phyloP scores from a whole-genome alignment of 495 filamentous ascomycete genomes.

The Aspergillus affinis region DNA sequence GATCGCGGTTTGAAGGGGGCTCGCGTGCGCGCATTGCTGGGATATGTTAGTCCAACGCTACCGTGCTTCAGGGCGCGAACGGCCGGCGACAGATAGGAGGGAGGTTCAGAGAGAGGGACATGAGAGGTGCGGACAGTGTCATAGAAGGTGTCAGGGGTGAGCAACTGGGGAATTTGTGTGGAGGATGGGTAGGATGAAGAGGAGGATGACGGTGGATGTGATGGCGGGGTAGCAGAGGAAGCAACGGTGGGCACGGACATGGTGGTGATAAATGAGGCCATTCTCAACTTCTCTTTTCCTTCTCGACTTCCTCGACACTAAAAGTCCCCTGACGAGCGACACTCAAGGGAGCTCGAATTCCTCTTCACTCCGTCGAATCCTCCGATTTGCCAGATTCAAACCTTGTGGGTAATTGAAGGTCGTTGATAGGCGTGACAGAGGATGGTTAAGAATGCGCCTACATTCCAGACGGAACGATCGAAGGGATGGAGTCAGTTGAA shows the following conservation, averaged over 20 bases:
- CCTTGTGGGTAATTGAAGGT: conserved; percentile 2
- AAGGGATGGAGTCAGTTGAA: neutral
- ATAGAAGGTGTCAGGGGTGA: conserved; percentile 25
- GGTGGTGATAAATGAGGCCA: conserved; percentile 70
- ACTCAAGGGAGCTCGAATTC: neutral
- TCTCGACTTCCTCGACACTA: neutral
- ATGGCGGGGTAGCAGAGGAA: conserved; percentile 27
- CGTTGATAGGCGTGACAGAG: neutral
- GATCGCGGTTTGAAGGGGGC: conserved; percentile 90
- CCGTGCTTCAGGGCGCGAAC: conserved; percentile 42
- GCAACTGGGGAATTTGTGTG: conserved; percentile 20
- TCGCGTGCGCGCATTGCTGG: conserved; percentile 84
- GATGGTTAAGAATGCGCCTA: conserved; percentile 14
- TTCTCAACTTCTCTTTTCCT: conserved; percentile 28
- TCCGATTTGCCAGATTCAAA: neutral
- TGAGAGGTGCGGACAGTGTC: conserved; percentile 35
- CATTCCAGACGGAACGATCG: conserved; percentile 11
- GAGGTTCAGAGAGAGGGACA: conserved; percentile 35
- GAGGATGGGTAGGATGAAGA: conserved; percentile 12
- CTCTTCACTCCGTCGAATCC: neutral
- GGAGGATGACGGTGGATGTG: conserved; percentile 8
- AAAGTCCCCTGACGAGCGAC: neutral
- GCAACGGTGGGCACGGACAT: conserved; percentile 59
- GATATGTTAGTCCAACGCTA: conserved; percentile 44
- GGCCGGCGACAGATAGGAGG: conserved; percentile 43